Conservation (phyloP, 1,284 basidiomycete species). For the Irpex rosettiformis region DNA sequence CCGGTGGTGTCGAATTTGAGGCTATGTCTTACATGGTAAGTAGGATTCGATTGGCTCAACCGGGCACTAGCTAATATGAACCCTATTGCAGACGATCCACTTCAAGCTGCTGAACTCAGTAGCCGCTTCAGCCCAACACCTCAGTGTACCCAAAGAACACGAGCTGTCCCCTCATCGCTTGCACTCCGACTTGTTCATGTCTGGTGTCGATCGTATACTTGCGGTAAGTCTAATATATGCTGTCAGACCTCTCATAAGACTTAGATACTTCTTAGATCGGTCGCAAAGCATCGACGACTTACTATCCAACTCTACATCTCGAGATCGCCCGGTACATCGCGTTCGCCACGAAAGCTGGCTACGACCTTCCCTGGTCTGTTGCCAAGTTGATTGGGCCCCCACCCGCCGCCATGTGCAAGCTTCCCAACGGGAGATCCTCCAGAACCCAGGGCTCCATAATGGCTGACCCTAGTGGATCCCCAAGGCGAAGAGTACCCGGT, state of each 20-base stretch:
- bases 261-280: constrained; percentile 57
- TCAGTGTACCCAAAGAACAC: constrained; percentile 61
- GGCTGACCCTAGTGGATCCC: neutral
- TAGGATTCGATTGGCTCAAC: no score
- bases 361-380: constrained; percentile 74
- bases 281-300: constrained; percentile 88
- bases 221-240: constrained; percentile 50
- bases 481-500: neutral
- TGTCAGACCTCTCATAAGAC: no score
- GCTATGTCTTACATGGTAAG: constrained; percentile 93
- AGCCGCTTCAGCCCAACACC: constrained; percentile 56
- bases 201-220: constrained; percentile 82
- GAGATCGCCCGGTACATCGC: constrained; percentile 85
- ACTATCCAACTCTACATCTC: constrained; percentile 90
- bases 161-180: constrained; percentile 77
- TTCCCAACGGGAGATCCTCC: constrained; percentile 8
- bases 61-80: no score
- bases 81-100: constrained; percentile 87
- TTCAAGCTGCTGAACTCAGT: constrained; percentile 81
- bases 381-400: constrained; percentile 69
- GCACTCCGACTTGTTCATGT: constrained; percentile 82
- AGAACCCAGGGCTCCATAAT: neutral
- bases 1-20: constrained; percentile 97
- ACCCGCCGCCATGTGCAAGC: constrained; percentile 52
- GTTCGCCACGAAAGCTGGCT: constrained; percentile 57